phyloP scores from a whole-genome alignment of 495 filamentous ascomycete genomes.

The Ramalina peruviana region DNA sequence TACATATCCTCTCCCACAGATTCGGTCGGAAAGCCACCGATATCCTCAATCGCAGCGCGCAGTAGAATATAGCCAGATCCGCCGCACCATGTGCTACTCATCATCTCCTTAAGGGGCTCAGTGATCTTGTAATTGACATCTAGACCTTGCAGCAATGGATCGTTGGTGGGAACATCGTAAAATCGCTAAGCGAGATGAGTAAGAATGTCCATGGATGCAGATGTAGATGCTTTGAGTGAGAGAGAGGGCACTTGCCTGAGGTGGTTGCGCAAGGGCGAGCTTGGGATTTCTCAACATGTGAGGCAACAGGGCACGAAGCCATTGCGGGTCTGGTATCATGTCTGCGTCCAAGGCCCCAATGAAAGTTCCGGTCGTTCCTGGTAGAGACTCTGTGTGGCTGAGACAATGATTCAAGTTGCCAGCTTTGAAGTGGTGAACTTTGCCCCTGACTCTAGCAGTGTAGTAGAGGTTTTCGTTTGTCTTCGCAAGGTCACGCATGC shows the following conservation, averaged over 20 bases:
- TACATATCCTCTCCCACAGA: not conserved
- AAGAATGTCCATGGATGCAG: conserved; percentile 14
- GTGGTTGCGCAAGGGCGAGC: conserved; percentile 13
- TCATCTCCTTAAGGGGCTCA: conserved; percentile 3
- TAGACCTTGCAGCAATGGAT: conserved; percentile 1
- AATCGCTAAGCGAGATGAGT: conserved; percentile 11
- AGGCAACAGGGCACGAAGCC: conserved; percentile 17
- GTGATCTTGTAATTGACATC: conserved; percentile 3
- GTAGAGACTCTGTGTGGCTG: not conserved
- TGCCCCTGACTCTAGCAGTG: conserved; percentile 16
- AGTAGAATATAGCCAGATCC: conserved; percentile 40
- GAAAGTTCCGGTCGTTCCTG: conserved; percentile 2
- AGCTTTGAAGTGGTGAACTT: conserved; percentile 33
- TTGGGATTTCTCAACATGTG: conserved; percentile 20
- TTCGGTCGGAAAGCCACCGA: conserved; percentile 28
- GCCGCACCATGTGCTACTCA: conserved; percentile 31
- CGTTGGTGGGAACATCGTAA: conserved; percentile 5
- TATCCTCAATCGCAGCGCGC: conserved; percentile 46
- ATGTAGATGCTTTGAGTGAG: too few species aligned
- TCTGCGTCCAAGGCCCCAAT: conserved; percentile 27
- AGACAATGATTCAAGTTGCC: conserved; percentile 40
- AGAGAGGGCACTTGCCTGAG: too few species aligned
- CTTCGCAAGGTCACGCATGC: conserved; percentile 22
- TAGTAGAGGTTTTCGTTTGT: conserved; percentile 20
- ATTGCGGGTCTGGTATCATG: conserved; percentile 33